Base-by-base conservation (phyloP, 164 flowering plant genomes). In the Annona squamosa region DNA sequence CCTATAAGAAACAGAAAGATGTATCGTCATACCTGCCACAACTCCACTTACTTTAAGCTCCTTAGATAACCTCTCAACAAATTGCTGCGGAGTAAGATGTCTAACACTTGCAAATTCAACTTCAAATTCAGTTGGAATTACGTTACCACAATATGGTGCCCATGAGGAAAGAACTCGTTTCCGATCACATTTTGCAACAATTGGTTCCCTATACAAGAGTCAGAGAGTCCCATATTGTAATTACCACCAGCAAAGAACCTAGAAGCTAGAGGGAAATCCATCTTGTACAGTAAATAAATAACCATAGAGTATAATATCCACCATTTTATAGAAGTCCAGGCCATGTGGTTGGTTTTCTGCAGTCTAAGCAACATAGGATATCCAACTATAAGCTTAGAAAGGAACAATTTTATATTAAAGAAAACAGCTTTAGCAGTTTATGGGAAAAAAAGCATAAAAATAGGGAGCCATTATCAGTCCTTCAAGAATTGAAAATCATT, bases 161-260 rank as follows among this genome's bases (percentile, higher is more conserved):
- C 99, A 96, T 19, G 91, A 84, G 17, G 90, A 81, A 64, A 93
- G 91, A 69, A 96, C 89, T 67, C 93, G 88, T 79, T 84, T 83
- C 10, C 99, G 86, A 71, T 93, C 98, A 78, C 94, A 90, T 79
- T 88, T 80, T 57, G 98, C 97, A 78, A 95, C 98, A 77, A 95
- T 79, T 0, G 99, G 97, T 75, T 91, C 85, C 87, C 99, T 95
- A 80, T 57, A 63, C 13, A 72, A 63, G 67, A 65, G 68, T 66
- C 46, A 41, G 65, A 47, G 65, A 47, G 63, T 10, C 56, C 16
- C 70, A 18, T 45, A 46, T 4, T n/a, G n/a, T 4, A 17, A 67
- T 67, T 2, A 43, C 13, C n/a, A 26, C 37, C 37, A 26, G 37
- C 37, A 26, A 26, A 26, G 37, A 26, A 26, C 37, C 37, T 26